A percentile compares a stretch with the other conserved stretches of the same genome.
Evolutionary conservation across 768 basidiomycete genomes (phyloP).

Genomic region (Tylopilus felleus): DNA sequence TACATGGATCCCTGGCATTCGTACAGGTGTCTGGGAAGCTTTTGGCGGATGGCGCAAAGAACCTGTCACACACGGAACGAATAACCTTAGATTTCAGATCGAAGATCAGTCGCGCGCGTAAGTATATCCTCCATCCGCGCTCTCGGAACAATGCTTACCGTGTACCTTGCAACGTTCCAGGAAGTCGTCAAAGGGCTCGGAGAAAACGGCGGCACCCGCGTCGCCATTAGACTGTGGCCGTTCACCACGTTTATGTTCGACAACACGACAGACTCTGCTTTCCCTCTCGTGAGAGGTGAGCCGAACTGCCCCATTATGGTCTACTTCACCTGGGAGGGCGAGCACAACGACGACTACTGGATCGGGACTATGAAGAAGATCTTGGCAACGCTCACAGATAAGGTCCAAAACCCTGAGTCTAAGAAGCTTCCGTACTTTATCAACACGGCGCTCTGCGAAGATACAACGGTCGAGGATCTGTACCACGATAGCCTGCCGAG

Average conservation of each 20-base stretch:
- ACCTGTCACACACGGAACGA: too few species aligned
- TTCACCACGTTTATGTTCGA: constrained; percentile 17
- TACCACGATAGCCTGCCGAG: constrained; percentile 1
- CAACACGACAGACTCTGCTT: constrained; percentile 10
- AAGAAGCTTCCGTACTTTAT: constrained; percentile 6
- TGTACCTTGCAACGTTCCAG: neutral
- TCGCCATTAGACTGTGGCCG: constrained; percentile 12
- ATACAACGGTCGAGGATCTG: constrained; percentile 6
- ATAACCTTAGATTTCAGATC: neutral
- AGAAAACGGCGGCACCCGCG: constrained; percentile 3
- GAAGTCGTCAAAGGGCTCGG: neutral
- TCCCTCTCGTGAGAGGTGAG: constrained; percentile 8
- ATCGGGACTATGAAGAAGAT: constrained; percentile 2
- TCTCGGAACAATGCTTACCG: neutral
- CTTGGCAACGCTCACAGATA: neutral
- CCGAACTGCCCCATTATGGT: constrained; percentile 14
- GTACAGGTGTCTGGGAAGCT: too few species aligned
- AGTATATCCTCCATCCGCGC: neutral
- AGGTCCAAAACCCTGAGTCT: constrained; percentile 4
- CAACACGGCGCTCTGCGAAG: constrained; percentile 8
- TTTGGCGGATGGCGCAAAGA: too few species aligned
- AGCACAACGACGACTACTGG: constrained; percentile 9
- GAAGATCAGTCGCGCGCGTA: neutral
- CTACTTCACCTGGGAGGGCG: constrained; percentile 13
- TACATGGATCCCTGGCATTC: too few species aligned